Evolutionary conservation across 2,329 filamentous ascomycete species (phyloP).

Genomic region (Colletotrichum euphorbiae): DNA sequence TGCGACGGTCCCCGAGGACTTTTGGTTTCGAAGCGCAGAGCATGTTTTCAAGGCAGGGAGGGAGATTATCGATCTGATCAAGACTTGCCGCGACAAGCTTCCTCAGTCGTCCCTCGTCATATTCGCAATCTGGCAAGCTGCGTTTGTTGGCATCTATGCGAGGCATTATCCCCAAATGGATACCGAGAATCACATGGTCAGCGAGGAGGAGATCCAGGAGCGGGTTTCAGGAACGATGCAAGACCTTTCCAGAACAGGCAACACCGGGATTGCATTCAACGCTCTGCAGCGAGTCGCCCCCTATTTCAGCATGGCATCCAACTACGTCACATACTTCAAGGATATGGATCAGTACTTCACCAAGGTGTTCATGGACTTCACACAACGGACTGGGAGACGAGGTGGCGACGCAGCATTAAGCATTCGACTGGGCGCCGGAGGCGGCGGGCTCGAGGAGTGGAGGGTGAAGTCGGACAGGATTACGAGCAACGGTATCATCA

Average conservation of each 20-base stretch:
- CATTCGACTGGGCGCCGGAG: conserved; percentile 55
- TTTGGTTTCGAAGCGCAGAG: conserved; percentile 72
- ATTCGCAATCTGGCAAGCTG: conserved; percentile 75
- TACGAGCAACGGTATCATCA: conserved; percentile 58
- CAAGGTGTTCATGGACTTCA: conserved; percentile 54
- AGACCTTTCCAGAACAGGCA: conserved; percentile 52
- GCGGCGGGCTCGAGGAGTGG: conserved; percentile 68
- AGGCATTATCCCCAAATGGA: conserved; percentile 78
- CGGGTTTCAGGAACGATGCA: conserved; percentile 41
- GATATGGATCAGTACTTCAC: conserved; percentile 66
- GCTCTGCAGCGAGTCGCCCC: conserved; percentile 64
- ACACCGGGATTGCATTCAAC: conserved; percentile 61
- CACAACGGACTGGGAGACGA: conserved; percentile 44
- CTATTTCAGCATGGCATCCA: conserved; percentile 67
- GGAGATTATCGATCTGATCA: conserved; percentile 73
- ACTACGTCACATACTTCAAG: conserved; percentile 65
- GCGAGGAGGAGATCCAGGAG: conserved; percentile 49
- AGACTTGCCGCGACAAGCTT: conserved; percentile 70
- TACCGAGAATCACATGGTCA: conserved; percentile 62
- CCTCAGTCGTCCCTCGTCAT: conserved; percentile 76
- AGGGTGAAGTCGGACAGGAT: conserved; percentile 54
- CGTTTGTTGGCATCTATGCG: conserved; percentile 74
- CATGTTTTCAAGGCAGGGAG: conserved; percentile 72
- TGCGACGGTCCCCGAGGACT: conserved; percentile 61
- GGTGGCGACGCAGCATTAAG: conserved; percentile 50